A percentile compares a stretch with the other conserved stretches of the same genome.
phyloP scores from a whole-genome alignment of 495 filamentous ascomycete species.

The Lindgomyces ingoldianus region DNA sequence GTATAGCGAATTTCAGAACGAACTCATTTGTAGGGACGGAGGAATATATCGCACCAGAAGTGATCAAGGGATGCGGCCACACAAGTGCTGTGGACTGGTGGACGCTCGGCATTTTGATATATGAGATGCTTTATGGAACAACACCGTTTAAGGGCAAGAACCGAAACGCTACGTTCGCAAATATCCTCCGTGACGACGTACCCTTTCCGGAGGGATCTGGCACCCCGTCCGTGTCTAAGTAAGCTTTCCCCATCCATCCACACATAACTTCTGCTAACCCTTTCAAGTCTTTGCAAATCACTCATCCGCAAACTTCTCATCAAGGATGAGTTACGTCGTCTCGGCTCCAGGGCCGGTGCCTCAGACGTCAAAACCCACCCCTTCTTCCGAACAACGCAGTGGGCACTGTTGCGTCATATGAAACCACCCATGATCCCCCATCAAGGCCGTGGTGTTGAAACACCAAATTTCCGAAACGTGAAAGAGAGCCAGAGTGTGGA shows the following conservation, averaged over 20 bases:
- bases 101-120: constrained; percentile 95
- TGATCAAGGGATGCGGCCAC: constrained; percentile 97
- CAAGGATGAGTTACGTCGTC: constrained; percentile 93
- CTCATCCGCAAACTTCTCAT: constrained; percentile 95
- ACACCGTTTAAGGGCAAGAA: constrained; percentile 99
- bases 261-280: constrained; percentile 31
- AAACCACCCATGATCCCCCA: constrained; percentile 98
- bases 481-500: constrained; percentile 97
- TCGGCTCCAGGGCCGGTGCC: constrained; percentile 91
- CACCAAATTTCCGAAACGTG: constrained; percentile 94
- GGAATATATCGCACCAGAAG: constrained; percentile 97
- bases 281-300: constrained; percentile 82
- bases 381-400: constrained; percentile 94
- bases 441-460: constrained; percentile 88
- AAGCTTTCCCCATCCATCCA: constrained; percentile 47
- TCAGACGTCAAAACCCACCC: constrained; percentile 96
- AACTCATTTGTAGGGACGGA: constrained; percentile 99
- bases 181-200: constrained; percentile 93
- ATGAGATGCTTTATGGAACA: constrained; percentile 98
- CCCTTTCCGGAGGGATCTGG: constrained; percentile 88
- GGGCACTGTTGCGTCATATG: constrained; percentile 95
- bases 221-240: constrained; percentile 86
- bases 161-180: constrained; percentile 95
- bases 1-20: constrained; percentile 96
- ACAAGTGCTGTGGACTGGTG: constrained; percentile 99